These are phyloP conservation scores for Austropuccinia psidii DNA, from an alignment of 1,284 basidiomycete species.

Conservation along the genomic window DNA sequence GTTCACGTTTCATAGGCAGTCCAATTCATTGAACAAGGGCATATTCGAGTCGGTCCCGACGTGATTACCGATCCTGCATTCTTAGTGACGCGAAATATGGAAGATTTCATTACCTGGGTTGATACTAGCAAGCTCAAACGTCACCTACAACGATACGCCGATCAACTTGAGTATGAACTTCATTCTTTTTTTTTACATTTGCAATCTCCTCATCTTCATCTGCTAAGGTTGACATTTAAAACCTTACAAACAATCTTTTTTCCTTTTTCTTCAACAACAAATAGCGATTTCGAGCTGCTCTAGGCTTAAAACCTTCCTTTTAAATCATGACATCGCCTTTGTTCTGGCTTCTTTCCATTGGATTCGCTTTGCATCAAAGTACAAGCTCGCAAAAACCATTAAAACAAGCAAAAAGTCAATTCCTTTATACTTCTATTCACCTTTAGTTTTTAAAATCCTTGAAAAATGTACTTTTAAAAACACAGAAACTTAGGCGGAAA, in stretches of 20 bases:
- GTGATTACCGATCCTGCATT: constrained; percentile 94
- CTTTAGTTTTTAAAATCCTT: too few relatives aligned
- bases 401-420: too few relatives aligned
- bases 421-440: too few relatives aligned
- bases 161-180: constrained; percentile 69
- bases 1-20: constrained; percentile 59
- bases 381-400: too few relatives aligned
- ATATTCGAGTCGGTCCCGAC: constrained; percentile 92
- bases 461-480: too few relatives aligned
- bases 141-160: constrained; percentile 91
- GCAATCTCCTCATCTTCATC: background rate
- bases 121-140: constrained; percentile 95
- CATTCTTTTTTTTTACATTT: constrained; percentile 50
- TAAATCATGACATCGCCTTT: too few relatives aligned
- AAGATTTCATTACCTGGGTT: constrained; percentile 99
- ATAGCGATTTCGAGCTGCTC: constrained; percentile 32
- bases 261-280: background rate
- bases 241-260: background rate
- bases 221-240: background rate
- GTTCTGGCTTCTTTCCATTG: too few relatives aligned
- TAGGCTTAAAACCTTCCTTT: background rate
- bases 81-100: constrained; percentile 86
- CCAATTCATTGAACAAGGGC: constrained; percentile 95
- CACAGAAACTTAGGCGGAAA: too few relatives aligned
- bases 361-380: too few relatives aligned